phyloP scores from a whole-genome alignment of 495 filamentous ascomycete species.

The Penicillium ucsense region DNA sequence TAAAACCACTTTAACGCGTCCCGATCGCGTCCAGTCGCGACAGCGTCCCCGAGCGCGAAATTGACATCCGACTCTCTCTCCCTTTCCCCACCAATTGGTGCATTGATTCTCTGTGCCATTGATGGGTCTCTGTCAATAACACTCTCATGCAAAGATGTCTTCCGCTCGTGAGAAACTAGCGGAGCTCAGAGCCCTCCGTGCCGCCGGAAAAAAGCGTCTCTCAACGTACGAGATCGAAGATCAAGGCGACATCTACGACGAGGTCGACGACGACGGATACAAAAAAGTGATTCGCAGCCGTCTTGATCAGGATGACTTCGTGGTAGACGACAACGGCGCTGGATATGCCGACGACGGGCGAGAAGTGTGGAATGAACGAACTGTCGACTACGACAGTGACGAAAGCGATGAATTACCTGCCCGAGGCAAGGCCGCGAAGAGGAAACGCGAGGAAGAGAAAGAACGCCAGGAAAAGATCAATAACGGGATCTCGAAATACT shows the following conservation, averaged over 20 bases:
- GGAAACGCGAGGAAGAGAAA: conserved; percentile 83
- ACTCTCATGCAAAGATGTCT: conserved; percentile 20
- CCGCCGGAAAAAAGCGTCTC: conserved; percentile 81
- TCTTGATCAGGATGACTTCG: conserved; percentile 91
- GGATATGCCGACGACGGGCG: conserved; percentile 95
- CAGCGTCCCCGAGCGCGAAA: conserved; percentile 2
- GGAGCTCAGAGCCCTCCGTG: conserved; percentile 74
- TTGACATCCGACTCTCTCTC: conserved; percentile 5
- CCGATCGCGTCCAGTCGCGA: conserved; percentile 4
- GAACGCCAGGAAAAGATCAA: conserved; percentile 79
- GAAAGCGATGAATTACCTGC: conserved; percentile 58
- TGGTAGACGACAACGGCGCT: conserved; percentile 88
- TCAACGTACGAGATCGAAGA: conserved; percentile 84
- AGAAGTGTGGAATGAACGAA: conserved; percentile 83
- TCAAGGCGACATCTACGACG: conserved; percentile 80
- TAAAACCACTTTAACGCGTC: conserved; percentile 7
- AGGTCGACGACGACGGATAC: conserved; percentile 94
- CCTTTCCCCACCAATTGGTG: conserved; percentile 14
- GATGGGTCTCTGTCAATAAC: conserved; percentile 13
- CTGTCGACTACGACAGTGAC: conserved; percentile 45
- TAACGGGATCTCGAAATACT: conserved; percentile 87
- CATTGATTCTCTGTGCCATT: conserved; percentile 2
- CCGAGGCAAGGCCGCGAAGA: conserved; percentile 66
- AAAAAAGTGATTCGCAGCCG: conserved; percentile 88
- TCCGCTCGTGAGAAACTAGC: conserved; percentile 45